These are phyloP conservation scores for Aeschynomene evenia DNA, from an alignment of 306 rosid species.

Conservation along the genomic window DNA sequence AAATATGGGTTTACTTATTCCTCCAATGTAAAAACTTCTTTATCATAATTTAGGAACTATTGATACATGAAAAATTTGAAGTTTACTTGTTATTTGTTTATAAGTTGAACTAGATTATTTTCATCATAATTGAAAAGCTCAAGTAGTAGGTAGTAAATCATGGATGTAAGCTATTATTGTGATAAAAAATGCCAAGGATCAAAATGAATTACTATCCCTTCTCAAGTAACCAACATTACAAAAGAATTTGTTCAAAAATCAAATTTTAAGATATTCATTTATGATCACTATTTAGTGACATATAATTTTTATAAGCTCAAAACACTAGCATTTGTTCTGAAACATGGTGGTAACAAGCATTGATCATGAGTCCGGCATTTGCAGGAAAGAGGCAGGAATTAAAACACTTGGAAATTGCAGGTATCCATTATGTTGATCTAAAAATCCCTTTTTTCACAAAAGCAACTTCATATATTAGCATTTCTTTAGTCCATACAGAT, in stretches of 20 bases:
- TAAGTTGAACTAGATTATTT: constrained; percentile 1
- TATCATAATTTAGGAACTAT: not conserved
- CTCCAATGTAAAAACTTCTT: constrained; percentile 49
- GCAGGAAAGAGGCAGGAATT: constrained; percentile 72
- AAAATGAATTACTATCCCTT: not conserved
- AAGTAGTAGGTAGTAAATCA: not conserved
- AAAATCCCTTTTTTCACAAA: not conserved
- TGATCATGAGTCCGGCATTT: constrained; percentile 13
- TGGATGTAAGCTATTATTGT: not conserved
- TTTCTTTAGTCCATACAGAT: too few species aligned
- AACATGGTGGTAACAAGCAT: constrained; percentile 7
- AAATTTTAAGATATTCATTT: not conserved
- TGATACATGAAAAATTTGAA: not conserved
- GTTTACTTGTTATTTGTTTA: not conserved
- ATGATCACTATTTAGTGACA: not conserved
- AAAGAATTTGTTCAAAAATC: not conserved
- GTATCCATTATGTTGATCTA: constrained; percentile 29
- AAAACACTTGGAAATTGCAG: constrained; percentile 59
- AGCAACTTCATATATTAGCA: too few species aligned
- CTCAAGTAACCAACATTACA: not conserved
- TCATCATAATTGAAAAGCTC: not conserved
- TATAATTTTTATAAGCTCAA: not conserved
- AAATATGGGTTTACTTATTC: constrained; percentile 69
- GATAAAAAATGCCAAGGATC: not conserved
- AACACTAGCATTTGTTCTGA: not conserved